Evolutionary conservation across 2,329 filamentous ascomycete genomes (phyloP).

Genomic region (Pseudopyricularia javanii): DNA sequence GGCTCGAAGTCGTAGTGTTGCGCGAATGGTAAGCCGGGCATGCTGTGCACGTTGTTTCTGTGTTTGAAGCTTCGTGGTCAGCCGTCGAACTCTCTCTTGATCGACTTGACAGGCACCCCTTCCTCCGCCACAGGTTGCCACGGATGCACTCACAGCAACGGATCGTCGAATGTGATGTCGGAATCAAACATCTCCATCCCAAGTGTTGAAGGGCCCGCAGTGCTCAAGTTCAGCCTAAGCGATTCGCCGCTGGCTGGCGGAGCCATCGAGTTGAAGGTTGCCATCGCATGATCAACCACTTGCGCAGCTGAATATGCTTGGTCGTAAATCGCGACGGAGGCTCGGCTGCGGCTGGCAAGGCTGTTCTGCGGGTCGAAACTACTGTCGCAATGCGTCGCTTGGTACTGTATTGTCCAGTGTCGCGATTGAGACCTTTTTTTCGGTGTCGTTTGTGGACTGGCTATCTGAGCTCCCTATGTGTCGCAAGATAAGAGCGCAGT

Average conservation of each 20-base stretch:
- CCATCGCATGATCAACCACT: conserved; percentile 36
- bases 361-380: not conserved
- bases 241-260: conserved; percentile 28
- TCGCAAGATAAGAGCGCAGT: too few relatives aligned
- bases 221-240: conserved; percentile 34
- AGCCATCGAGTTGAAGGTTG: conserved; percentile 44
- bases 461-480: too few relatives aligned
- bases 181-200: conserved; percentile 39
- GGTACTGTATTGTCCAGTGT: too few relatives aligned
- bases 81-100: not conserved
- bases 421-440: too few relatives aligned
- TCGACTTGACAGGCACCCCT: not conserved
- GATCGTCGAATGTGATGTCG: conserved; percentile 42
- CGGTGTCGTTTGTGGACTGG: too few relatives aligned
- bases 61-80: not conserved
- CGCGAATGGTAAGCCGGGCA: conserved; percentile 38
- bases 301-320: not conserved
- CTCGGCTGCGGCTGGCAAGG: not conserved
- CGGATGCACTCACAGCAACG: conserved; percentile 34
- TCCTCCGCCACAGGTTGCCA: not conserved
- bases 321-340: not conserved
- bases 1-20: conserved; percentile 48
- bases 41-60: conserved; percentile 29
- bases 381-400: too few relatives aligned
- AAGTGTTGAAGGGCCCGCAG: conserved; percentile 20